A percentile compares a stretch with the other conserved stretches of the same genome.
Conservation (phyloP, 2,329 filamentous ascomycete species). For the Lachnellula hyalina region DNA sequence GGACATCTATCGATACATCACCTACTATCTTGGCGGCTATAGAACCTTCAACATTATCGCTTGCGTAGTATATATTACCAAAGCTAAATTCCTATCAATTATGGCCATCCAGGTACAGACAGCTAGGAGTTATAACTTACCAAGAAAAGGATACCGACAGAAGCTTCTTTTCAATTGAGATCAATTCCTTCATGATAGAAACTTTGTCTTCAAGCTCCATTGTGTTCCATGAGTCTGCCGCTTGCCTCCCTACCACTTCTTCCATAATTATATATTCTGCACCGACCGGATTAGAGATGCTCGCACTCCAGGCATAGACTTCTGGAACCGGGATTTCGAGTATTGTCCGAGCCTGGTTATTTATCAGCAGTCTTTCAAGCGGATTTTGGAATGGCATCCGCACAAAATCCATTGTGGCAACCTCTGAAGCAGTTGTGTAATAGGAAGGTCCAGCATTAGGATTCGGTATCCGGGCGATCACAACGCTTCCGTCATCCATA, state of each 20-base stretch:
- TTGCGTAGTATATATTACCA: constrained; percentile 35
- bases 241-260: constrained; percentile 29
- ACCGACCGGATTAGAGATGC: constrained; percentile 22
- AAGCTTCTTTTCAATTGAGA: constrained; percentile 34
- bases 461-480: constrained; percentile 23
- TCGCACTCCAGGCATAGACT: constrained; percentile 17
- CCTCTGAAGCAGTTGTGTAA: constrained; percentile 22
- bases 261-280: constrained; percentile 37
- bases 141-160: constrained; percentile 31
- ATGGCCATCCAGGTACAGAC: constrained; percentile 22
- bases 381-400: constrained; percentile 1
- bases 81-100: constrained; percentile 26
- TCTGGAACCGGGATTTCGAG: constrained; percentile 20
- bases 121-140: background rate
- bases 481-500: constrained; percentile 27
- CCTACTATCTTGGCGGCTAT: constrained; percentile 26
- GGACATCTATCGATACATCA: constrained; percentile 27
- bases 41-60: constrained; percentile 30
- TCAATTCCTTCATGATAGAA: constrained; percentile 32
- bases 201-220: constrained; percentile 26
- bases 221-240: constrained; percentile 29
- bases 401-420: constrained; percentile 26
- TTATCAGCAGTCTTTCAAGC: background rate
- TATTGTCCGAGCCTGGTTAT: constrained; percentile 18
- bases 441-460: constrained; percentile 17